Base-by-base conservation (phyloP, 116 monocot genomes). In the Thalassia testudinum region DNA sequence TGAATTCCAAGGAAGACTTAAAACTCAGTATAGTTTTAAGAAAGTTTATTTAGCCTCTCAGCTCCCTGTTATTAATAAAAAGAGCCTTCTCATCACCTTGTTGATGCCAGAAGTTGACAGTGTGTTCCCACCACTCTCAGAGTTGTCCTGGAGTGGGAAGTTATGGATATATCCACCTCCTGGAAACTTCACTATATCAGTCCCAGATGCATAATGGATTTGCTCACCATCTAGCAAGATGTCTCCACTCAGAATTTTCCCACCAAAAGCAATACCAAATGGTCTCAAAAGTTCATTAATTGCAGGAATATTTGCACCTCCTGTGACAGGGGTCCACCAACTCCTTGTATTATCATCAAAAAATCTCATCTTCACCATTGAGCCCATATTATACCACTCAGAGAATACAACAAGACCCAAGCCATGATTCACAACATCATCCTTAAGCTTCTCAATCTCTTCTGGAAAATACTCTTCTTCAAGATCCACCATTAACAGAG, bases 261-360 rank as follows among this genome's bases (percentile, higher is more conserved):
- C 99, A 50, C 99, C 99, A 50, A 99, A 86, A 51, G 85, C 86
- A 68, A 99, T 74, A 34, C 99, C 99, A 58, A 99, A 65, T 17
- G 99, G 85, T 40, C 68, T 72, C 71, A 99, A 63, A 23, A 99
- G 86, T 17, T 80, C 86, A 72, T 99, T 99, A 57, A 99, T 72
- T 12, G 99, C 90, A 12, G 99, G 99, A 53, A 99, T 67, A 60
- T 99, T 99, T 68, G 99, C 99, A 59, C 99, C 99, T 54, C 99
- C 99, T 38, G 99, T 99, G 47, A 99, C 75, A 6, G 99, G 99
- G 43, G 99, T 90, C 99, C 99, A 99, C 99, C 99, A 99, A 63
- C 99, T 99, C 27, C 90, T 69, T 1, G 99, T 99, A 65, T 99
- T 99, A 37, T 99, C 99, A 69, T 99, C 99, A 71, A 99, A 99